Conservation (phyloP, 108 stramenopile genomes). For the Cyclotella atomus region DNA sequence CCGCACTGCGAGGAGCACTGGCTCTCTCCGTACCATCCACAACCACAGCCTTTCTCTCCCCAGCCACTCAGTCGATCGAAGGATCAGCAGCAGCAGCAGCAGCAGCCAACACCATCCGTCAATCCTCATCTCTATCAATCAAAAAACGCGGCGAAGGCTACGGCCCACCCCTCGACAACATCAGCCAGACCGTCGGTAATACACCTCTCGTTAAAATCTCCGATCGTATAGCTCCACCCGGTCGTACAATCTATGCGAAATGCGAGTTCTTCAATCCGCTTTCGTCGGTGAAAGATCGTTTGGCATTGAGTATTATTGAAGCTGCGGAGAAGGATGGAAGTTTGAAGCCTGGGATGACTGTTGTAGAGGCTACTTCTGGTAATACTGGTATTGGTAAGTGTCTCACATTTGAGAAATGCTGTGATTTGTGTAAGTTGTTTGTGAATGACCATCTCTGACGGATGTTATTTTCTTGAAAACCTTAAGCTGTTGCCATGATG, state of each 20-base stretch:
- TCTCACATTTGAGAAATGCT: neutral
- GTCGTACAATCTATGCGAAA: slow-evolving; percentile 77
- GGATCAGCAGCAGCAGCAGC: neutral
- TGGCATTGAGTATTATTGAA: slow-evolving; percentile 83
- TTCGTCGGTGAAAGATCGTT: slow-evolving; percentile 92
- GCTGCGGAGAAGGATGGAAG: slow-evolving; percentile 80
- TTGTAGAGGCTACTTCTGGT: slow-evolving; percentile 95
- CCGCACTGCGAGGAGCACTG: neutral
- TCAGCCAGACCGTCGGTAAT: slow-evolving; percentile 64
- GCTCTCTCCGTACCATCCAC: slow-evolving; percentile 3
- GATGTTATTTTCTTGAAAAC: neutral
- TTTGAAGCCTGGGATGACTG: slow-evolving; percentile 88
- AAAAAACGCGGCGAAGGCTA: slow-evolving; percentile 44
- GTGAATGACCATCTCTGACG: slow-evolving; percentile 15
- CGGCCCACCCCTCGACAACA: slow-evolving; percentile 50
- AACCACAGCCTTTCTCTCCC: slow-evolving; percentile 1
- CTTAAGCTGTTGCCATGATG: slow-evolving; percentile 55
- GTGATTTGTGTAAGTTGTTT: neutral
- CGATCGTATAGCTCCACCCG: slow-evolving; percentile 49
- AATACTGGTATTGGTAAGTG: slow-evolving; percentile 93
- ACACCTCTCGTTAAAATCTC: slow-evolving; percentile 67
- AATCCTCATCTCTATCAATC: neutral
- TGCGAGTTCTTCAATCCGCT: slow-evolving; percentile 88
- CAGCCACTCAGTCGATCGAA: neutral
- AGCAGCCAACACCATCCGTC: neutral